Conservation (phyloP, 148 eudicot genomes). For the Vaccinium corymbosum region DNA sequence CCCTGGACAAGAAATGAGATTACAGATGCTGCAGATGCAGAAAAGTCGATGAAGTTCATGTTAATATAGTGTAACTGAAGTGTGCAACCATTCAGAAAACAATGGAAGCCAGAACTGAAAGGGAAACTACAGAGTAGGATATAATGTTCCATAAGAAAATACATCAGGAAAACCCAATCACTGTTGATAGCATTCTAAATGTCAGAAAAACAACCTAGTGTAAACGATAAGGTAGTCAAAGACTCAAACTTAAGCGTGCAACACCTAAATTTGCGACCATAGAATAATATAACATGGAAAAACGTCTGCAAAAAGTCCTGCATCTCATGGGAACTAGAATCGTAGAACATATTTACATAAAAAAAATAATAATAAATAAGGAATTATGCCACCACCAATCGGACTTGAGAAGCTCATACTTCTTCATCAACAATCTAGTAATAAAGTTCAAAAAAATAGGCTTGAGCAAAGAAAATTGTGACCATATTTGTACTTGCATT, state of each 20-base stretch:
- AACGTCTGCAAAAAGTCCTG: background rate
- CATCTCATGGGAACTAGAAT: background rate
- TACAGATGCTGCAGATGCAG: background rate
- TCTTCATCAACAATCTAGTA: background rate
- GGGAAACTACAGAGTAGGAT: background rate
- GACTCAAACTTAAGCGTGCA: background rate
- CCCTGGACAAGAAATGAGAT: slow-evolving; percentile 9
- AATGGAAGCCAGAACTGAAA: background rate
- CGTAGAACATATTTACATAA: background rate
- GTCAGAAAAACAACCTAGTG: background rate
- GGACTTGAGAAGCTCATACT: background rate
- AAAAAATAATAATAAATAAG: background rate
- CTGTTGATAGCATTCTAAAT: background rate
- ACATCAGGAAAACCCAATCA: background rate
- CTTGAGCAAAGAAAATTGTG: background rate
- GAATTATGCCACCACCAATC: background rate
- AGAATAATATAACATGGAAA: background rate
- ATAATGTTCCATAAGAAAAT: background rate
- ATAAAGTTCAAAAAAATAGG: background rate
- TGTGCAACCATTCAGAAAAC: background rate
- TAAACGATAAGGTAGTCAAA: background rate
- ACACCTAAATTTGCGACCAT: background rate
- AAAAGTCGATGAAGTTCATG: background rate
- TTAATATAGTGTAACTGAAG: background rate
- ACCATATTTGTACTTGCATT: background rate